phyloP scores from a whole-genome alignment of 495 filamentous ascomycete genomes.

The Penicillium turbatum region DNA sequence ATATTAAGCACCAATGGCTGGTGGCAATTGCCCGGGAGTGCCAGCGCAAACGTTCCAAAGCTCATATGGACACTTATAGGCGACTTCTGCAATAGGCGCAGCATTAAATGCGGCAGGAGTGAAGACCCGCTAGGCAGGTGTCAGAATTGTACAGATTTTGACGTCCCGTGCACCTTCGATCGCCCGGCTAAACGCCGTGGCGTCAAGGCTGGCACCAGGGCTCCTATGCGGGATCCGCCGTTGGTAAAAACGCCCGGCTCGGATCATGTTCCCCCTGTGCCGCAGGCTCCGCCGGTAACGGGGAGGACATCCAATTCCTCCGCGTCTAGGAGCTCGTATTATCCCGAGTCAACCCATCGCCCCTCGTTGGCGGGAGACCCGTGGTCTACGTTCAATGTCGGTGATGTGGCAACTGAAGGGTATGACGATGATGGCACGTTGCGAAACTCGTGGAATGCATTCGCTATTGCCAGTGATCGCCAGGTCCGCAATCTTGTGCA shows the following conservation, averaged over 20 bases:
- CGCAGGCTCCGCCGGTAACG: not conserved
- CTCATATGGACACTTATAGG: slow-evolving; percentile 15
- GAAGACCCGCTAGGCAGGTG: slow-evolving; percentile 26
- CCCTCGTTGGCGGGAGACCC: slow-evolving; percentile 19
- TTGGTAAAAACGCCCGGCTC: not conserved
- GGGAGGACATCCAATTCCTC: slow-evolving; percentile 18
- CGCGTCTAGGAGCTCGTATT: slow-evolving; percentile 19
- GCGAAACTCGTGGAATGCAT: slow-evolving; percentile 32
- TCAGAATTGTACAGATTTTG: slow-evolving; percentile 55
- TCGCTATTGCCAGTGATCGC: slow-evolving; percentile 27
- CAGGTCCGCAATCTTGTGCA: slow-evolving; percentile 34
- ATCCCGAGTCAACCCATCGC: slow-evolving; percentile 14
- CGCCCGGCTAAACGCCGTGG: slow-evolving; percentile 67
- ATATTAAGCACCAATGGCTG: slow-evolving; percentile 15
- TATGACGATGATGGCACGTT: slow-evolving; percentile 26
- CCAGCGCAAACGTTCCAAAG: slow-evolving; percentile 1
- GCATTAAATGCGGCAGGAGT: slow-evolving; percentile 27
- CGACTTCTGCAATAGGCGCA: slow-evolving; percentile 34
- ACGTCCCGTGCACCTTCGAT: slow-evolving; percentile 71
- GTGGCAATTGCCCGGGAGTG: not conserved
- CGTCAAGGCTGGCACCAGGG: slow-evolving; percentile 25
- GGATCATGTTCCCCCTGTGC: slow-evolving; percentile 1
- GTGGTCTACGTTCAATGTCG: slow-evolving; percentile 22
- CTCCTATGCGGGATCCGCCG: slow-evolving; percentile 10
- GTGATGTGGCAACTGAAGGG: slow-evolving; percentile 20